Evolutionary conservation across 306 rosid genomes (phyloP).

Genomic region (Coriaria nepalensis): DNA sequence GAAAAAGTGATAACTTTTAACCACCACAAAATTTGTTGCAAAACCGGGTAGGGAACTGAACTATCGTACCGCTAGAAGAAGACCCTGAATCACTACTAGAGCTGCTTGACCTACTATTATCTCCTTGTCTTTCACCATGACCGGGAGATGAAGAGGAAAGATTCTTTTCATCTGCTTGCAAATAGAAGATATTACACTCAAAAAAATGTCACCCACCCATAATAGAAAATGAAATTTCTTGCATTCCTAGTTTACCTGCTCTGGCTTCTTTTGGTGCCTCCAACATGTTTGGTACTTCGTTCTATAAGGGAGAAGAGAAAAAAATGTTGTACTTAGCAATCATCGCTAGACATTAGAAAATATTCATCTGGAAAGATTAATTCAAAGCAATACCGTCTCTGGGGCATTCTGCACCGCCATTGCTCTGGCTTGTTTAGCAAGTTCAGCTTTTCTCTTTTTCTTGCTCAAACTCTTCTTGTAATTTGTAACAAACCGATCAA

Average conservation of each 20-base stretch:
- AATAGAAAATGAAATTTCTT: conserved; percentile 2
- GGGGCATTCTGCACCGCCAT: conserved; percentile 33
- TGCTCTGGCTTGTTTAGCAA: conserved; percentile 51
- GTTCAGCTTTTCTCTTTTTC: conserved; percentile 73
- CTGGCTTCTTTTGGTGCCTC: conserved; percentile 30
- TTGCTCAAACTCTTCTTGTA: conserved; percentile 90
- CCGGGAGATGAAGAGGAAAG: conserved; percentile 35
- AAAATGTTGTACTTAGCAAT: conserved; percentile 6
- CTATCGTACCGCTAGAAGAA: conserved; percentile 70
- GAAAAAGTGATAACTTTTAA: background rate
- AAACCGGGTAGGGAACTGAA: background rate
- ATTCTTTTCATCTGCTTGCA: conserved; percentile 38
- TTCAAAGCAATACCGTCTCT: conserved; percentile 29
- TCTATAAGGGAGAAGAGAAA: conserved; percentile 17
- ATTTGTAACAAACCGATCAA: conserved; percentile 81
- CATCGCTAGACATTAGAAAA: background rate
- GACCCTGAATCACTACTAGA: conserved; percentile 92
- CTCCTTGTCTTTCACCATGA: conserved; percentile 36
- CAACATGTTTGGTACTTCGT: conserved; percentile 21
- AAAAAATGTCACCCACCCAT: background rate
- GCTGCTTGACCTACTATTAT: conserved; percentile 75
- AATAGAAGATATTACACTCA: conserved; percentile 4
- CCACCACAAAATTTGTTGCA: background rate
- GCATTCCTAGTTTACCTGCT: conserved; percentile 28
- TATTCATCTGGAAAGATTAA: background rate